phyloP scores from a whole-genome alignment of 2,329 filamentous ascomycete species.

The Fusarium zealandicum region DNA sequence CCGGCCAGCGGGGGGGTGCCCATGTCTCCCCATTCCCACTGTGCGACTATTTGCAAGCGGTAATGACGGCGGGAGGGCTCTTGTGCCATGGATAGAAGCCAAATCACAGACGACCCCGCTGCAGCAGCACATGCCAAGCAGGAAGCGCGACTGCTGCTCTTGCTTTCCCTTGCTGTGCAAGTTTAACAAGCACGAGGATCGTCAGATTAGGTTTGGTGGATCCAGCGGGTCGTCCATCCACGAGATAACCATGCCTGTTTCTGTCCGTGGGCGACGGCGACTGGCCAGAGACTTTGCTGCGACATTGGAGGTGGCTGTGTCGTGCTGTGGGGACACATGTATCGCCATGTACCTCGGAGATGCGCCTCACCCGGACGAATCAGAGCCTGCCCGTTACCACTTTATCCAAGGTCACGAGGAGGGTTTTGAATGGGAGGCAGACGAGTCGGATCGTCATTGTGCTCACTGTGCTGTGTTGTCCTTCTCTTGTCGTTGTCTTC shows the following conservation, averaged over 20 bases:
- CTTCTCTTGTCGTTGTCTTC: background rate
- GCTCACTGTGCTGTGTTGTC: background rate
- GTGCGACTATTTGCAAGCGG: conserved; percentile 2
- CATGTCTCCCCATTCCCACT: conserved; percentile 22
- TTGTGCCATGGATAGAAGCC: background rate
- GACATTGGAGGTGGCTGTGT: conserved; percentile 3
- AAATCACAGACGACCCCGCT: background rate
- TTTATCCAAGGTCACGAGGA: conserved; percentile 27
- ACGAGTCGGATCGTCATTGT: conserved; percentile 24
- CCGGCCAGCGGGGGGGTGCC: conserved; percentile 5
- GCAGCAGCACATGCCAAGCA: background rate
- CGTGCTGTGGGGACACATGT: conserved; percentile 7
- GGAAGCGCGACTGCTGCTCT: background rate
- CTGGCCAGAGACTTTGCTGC: conserved; percentile 13
- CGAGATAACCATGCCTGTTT: conserved; percentile 1
- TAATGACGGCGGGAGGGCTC: background rate
- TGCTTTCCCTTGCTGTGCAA: background rate
- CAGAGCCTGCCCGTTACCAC: conserved; percentile 8
- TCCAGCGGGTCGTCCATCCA: conserved; percentile 15
- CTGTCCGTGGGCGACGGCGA: background rate
- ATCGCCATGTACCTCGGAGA: conserved; percentile 19
- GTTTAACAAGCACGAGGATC: conserved; percentile 22
- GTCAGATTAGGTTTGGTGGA: conserved; percentile 44
- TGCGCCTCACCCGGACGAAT: conserved; percentile 24
- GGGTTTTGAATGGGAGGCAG: conserved; percentile 8